A percentile compares a stretch with the other conserved stretches of the same genome.
These are phyloP conservation scores for Colletotrichum navitas DNA, from an alignment of 2,329 filamentous ascomycete species.

Conservation along the genomic window DNA sequence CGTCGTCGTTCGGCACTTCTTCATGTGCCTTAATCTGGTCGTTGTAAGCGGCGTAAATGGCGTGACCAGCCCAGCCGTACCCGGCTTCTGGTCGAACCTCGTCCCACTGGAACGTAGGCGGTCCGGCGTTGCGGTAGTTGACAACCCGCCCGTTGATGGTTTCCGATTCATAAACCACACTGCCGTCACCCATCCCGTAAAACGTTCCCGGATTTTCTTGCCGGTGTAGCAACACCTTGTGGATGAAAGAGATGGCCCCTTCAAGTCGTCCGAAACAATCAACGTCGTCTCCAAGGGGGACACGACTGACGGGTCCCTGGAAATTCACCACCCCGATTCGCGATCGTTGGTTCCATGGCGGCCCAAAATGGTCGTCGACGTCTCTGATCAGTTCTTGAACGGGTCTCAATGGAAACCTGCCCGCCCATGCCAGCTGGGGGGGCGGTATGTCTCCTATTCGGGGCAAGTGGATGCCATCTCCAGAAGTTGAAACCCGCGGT, in stretches of 20 bases:
- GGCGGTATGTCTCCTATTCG: not conserved
- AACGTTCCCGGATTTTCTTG: not conserved
- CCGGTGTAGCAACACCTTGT: not conserved
- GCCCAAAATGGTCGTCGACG: not conserved
- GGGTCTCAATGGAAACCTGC: not conserved
- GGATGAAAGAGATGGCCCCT: not conserved
- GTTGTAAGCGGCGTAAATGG: not conserved
- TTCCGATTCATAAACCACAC: not conserved
- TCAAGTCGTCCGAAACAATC: not conserved
- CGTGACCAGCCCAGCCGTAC: not conserved
- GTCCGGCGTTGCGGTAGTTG: not conserved
- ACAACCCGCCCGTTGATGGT: not conserved
- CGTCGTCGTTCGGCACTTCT: not conserved
- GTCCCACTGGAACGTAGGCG: not conserved
- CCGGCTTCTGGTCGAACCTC: not conserved
- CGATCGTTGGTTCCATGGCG: not conserved
- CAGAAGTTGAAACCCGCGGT: not conserved
- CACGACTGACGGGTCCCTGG: not conserved
- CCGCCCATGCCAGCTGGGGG: not conserved
- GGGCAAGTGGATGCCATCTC: not conserved
- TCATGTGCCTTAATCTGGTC: not conserved
- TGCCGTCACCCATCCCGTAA: accelerated
- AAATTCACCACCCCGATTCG: not conserved
- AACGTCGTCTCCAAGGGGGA: not conserved
- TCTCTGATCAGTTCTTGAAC: not conserved